phyloP scores from a whole-genome alignment of 2,329 filamentous ascomycete species.

The Exutisphaerella laricina region DNA sequence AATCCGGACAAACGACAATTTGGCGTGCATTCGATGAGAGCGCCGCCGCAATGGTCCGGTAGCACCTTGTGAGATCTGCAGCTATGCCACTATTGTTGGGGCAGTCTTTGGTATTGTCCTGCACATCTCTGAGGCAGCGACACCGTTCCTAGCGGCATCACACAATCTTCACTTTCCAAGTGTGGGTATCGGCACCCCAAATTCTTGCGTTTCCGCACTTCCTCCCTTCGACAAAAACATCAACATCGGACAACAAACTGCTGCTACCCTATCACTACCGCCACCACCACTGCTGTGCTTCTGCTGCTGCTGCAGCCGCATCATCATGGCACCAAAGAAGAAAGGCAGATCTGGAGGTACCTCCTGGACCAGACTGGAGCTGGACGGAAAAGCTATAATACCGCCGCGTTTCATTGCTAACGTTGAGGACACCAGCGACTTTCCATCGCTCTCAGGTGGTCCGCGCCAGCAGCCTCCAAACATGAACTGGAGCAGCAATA shows the following conservation, averaged over 20 bases:
- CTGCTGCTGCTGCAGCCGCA: not conserved
- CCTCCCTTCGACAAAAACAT: not conserved
- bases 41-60: too few species aligned
- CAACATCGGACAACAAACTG: not conserved
- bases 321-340: too few species aligned
- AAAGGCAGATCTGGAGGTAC: too few species aligned
- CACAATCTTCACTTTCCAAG: not conserved
- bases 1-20: too few species aligned
- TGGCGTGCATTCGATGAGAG: too few species aligned
- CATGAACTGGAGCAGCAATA: constrained; percentile 53
- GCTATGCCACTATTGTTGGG: too few species aligned
- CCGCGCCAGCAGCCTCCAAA: constrained; percentile 52
- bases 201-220: not conserved
- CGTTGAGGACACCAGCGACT: constrained; percentile 47
- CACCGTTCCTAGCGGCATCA: not conserved
- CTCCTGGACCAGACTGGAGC: not conserved
- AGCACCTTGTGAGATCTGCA: too few species aligned
- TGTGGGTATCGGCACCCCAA: not conserved
- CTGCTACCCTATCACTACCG: not conserved
- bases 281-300: not conserved
- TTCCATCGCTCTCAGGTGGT: constrained; percentile 55
- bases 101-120: too few species aligned
- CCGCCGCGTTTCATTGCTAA: constrained; percentile 15
- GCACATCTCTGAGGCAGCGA: too few species aligned
- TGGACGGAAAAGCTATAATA: not conserved